A percentile compares a stretch with the other conserved stretches of the same genome.
Evolutionary conservation across 345 rosid species (phyloP).

Genomic region (Hirschfeldia incana): DNA sequence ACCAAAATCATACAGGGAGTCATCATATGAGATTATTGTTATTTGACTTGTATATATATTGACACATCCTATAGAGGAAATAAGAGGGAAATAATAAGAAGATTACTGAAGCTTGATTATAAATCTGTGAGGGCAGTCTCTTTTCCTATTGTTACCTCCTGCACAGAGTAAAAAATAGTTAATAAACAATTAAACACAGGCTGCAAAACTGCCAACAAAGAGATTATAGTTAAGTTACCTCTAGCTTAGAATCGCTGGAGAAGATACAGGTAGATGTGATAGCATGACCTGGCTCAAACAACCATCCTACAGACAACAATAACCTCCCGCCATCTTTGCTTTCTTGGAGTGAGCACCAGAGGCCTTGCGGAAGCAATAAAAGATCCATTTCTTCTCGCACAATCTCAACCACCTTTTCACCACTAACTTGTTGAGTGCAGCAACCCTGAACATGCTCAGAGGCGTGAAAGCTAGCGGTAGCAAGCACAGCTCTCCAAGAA

Average conservation of each 20-base stretch:
- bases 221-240: background rate
- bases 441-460: slow-evolving; percentile 41
- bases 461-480: slow-evolving; percentile 47
- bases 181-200: slow-evolving; percentile 6
- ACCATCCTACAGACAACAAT: slow-evolving; percentile 77
- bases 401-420: slow-evolving; percentile 42
- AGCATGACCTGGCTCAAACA: slow-evolving; percentile 42
- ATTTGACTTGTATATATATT: slow-evolving; percentile 22
- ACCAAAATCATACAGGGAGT: slow-evolving; percentile 17
- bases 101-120: slow-evolving; percentile 12
- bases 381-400: slow-evolving; percentile 56
- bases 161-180: slow-evolving; percentile 14
- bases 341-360: slow-evolving; percentile 70
- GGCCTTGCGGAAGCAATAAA: slow-evolving; percentile 68
- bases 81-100: background rate
- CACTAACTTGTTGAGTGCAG: slow-evolving; percentile 48
- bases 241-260: slow-evolving; percentile 16
- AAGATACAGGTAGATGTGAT: slow-evolving; percentile 65
- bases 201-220: background rate
- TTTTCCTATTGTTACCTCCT: slow-evolving; percentile 35
- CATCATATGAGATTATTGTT: slow-evolving; percentile 26
- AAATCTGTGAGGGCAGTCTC: slow-evolving; percentile 31
- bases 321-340: slow-evolving; percentile 25
- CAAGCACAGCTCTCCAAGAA: slow-evolving; percentile 55
- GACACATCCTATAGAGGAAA: slow-evolving; percentile 19